These are phyloP conservation scores for Goniomonas avonlea DNA, from an alignment of 78 protist species.

Conservation along the genomic window DNA sequence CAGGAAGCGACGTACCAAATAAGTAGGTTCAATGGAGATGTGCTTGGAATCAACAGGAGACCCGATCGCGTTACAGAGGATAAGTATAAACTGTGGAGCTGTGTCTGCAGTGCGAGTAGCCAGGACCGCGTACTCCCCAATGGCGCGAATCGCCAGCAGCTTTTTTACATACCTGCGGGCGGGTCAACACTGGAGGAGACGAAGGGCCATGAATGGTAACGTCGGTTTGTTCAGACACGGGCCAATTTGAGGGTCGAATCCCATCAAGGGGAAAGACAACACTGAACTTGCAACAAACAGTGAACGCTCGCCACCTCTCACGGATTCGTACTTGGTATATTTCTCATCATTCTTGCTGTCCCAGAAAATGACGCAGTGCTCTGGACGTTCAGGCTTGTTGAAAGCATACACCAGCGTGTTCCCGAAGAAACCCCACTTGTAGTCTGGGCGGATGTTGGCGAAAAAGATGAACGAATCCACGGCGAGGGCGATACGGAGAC, in stretches of 20 bases:
- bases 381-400: slow-evolving; percentile 41
- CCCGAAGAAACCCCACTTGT: slow-evolving; percentile 55
- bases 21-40: slow-evolving; percentile 33
- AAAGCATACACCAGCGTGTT: slow-evolving; percentile 65
- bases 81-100: slow-evolving; percentile 1
- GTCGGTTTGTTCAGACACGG: no score
- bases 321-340: slow-evolving; percentile 28
- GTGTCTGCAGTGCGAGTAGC: neutral
- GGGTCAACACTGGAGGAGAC: no score
- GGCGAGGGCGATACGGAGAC: slow-evolving; percentile 69
- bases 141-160: slow-evolving; percentile 29
- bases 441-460: slow-evolving; percentile 65
- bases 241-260: no score
- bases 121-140: slow-evolving; percentile 43
- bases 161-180: slow-evolving; percentile 47
- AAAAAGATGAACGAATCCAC: slow-evolving; percentile 73
- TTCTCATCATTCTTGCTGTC: slow-evolving; percentile 43
- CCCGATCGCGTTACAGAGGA: slow-evolving; percentile 68
- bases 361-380: slow-evolving; percentile 58
- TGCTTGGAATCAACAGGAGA: slow-evolving; percentile 55
- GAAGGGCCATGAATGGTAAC: neutral
- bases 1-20: no score
- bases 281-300: neutral
- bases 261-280: no score
- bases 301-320: no score